A percentile compares a stretch with the other conserved stretches of the same genome.
These are phyloP conservation scores for Ogataea minuta DNA, from an alignment of 805 yeast genomes.

Conservation along the genomic window DNA sequence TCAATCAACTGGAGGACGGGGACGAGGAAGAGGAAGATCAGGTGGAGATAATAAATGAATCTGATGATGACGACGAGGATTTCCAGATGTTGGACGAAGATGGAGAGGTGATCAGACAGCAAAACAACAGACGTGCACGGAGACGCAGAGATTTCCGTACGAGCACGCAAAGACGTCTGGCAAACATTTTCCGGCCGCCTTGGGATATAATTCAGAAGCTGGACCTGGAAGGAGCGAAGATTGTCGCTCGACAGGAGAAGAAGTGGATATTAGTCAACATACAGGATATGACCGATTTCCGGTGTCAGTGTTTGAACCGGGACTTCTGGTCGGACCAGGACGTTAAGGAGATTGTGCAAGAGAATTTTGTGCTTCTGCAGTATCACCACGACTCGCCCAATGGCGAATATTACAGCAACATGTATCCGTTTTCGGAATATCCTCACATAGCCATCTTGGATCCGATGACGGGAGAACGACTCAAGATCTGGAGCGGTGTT, in stretches of 20 bases:
- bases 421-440: constrained; percentile 64
- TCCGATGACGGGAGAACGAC: constrained; percentile 93
- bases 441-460: constrained; percentile 94
- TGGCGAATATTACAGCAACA: constrained; percentile 68
- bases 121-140: constrained; percentile 29
- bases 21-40: constrained; percentile 31
- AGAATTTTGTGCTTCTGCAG: constrained; percentile 80
- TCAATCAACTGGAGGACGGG: constrained; percentile 47
- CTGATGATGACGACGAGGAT: constrained; percentile 37
- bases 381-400: constrained; percentile 74
- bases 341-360: constrained; percentile 61
- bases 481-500: constrained; percentile 70
- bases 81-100: constrained; percentile 39
- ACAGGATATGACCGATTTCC: constrained; percentile 81
- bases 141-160: constrained; percentile 32
- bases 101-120: constrained; percentile 38
- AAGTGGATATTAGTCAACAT: constrained; percentile 88
- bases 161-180: constrained; percentile 64
- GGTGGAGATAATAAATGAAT: constrained; percentile 6
- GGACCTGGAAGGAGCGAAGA: constrained; percentile 72
- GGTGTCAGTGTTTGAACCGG: constrained; percentile 85
- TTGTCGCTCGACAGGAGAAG: constrained; percentile 55
- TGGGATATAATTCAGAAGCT: constrained; percentile 76
- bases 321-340: constrained; percentile 83
- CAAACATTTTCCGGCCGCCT: constrained; percentile 87